Conservation (phyloP, 202 grass and related monocot species). For the Panicum virgatum region DNA sequence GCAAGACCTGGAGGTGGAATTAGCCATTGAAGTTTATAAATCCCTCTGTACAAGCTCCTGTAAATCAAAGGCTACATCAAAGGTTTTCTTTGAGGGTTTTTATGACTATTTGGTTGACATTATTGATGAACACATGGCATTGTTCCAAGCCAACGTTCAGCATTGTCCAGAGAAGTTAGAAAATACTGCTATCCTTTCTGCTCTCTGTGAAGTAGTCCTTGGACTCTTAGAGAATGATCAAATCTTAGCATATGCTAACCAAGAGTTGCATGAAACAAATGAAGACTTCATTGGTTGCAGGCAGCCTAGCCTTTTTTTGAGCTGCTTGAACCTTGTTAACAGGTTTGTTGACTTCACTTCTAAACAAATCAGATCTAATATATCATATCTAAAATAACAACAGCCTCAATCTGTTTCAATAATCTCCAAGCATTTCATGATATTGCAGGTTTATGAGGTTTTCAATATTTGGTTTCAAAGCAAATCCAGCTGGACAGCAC, state of each 20-base stretch:
- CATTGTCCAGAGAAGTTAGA: slow-evolving; percentile 41
- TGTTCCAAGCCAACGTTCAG: slow-evolving; percentile 38
- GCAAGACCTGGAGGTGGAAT: slow-evolving; percentile 31
- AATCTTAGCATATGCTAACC: slow-evolving; percentile 29
- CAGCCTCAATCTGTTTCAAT: neutral
- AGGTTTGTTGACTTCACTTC: slow-evolving; percentile 47
- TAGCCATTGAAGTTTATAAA: slow-evolving; percentile 42
- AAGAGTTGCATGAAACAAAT: slow-evolving; percentile 20
- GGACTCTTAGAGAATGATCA: slow-evolving; percentile 42
- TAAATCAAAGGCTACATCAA: slow-evolving; percentile 35
- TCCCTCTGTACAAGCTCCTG: slow-evolving; percentile 42
- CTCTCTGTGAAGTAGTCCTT: slow-evolving; percentile 54
- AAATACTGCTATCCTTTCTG: slow-evolving; percentile 46
- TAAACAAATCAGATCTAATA: neutral
- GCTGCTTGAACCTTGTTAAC: slow-evolving; percentile 53
- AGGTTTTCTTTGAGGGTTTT: slow-evolving; percentile 47
- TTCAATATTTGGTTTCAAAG: slow-evolving; percentile 38
- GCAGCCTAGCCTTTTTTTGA: slow-evolving; percentile 28
- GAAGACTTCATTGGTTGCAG: neutral
- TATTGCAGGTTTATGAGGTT: slow-evolving; percentile 62
- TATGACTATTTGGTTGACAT: slow-evolving; percentile 45
- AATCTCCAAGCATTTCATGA: slow-evolving; percentile 7
- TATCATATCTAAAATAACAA: neutral
- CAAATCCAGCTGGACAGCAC: slow-evolving; percentile 46
- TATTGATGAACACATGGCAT: slow-evolving; percentile 53